Evolutionary conservation across 352 stramenopile genomes (phyloP), one percentile per base, ranked within the genome.

Genomic region (Pythium rhizo-oryzae): DNA sequence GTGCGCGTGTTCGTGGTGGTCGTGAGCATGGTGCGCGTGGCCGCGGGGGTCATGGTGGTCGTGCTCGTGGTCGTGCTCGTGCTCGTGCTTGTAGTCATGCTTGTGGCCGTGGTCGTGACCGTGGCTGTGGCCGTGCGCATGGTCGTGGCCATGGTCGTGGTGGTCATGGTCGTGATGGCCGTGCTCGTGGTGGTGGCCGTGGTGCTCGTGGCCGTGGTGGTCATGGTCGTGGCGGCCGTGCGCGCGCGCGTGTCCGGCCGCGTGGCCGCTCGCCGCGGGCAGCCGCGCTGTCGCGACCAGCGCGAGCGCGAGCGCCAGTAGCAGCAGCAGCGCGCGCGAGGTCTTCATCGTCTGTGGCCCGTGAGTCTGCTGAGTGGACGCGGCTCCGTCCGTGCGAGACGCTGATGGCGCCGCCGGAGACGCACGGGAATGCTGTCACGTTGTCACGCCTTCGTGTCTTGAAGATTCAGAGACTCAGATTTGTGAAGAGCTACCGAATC

Each of bases 391-490:
- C 28, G 28, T 33, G 3, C 28, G 28, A 33, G 28, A 33, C 28
- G 28, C 28, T 33, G 28, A 33, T 33, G 28, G 28, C 6, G 28
- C 28, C 28, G 28, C 28, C 28, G 28, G 28, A 33, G 28, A 33
- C 28, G 6, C 28, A 6, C n/a, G 6, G 28, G 44, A 23, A 51
- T 6, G 44, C 44, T n/a, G 35, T 49, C 53, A 49, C 35, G 33
- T 60, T 43, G 37, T 49, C 33, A 11, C 30, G 35, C 15, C 33
- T 19, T 23, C 41, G 13, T 7, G 41, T 25, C 28, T n/a, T 30
- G n/a, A 56, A 68, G 51, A 62, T 62, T 68, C 52, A 61, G 43
- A 33, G 52, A 57, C 33, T 68, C 53, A 62, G 62, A 57, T 47
- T 30, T 4, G 4, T 23, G 39, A 41, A 1, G 25, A 35, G 6